These are phyloP conservation scores for Mycena venus DNA, from an alignment of 768 basidiomycete genomes.

Conservation along the genomic window DNA sequence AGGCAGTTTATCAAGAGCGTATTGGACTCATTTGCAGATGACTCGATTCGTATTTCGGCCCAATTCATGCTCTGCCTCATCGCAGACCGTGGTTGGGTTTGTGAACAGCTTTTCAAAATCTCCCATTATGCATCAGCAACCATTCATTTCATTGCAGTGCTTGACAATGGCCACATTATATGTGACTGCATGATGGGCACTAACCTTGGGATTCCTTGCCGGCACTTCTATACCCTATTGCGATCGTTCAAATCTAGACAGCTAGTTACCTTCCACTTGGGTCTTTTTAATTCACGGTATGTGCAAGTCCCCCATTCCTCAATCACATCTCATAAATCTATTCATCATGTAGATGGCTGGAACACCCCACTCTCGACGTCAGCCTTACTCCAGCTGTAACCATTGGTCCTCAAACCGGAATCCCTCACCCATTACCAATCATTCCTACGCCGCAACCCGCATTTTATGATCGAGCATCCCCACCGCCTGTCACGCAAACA, in stretches of 20 bases:
- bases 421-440: not conserved
- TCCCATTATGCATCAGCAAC: not conserved
- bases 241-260: not conserved
- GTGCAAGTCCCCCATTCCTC: not conserved
- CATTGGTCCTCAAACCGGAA: not conserved
- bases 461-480: not conserved
- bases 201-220: not conserved
- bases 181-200: not conserved
- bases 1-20: not conserved
- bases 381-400: not conserved
- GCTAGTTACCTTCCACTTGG: not conserved
- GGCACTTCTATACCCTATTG: not conserved
- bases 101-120: not conserved
- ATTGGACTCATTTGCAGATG: not conserved
- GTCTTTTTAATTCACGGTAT: not conserved
- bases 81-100: not conserved
- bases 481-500: not conserved
- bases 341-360: not conserved
- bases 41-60: not conserved
- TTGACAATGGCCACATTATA: not conserved
- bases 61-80: not conserved
- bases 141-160: not conserved
- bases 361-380: not conserved
- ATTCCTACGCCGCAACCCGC: not conserved
- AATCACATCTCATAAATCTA: not conserved